A percentile compares a stretch with the other conserved stretches of the same genome.
phyloP scores from a whole-genome alignment of 257 asterid genomes.

The Capsicum chinense region DNA sequence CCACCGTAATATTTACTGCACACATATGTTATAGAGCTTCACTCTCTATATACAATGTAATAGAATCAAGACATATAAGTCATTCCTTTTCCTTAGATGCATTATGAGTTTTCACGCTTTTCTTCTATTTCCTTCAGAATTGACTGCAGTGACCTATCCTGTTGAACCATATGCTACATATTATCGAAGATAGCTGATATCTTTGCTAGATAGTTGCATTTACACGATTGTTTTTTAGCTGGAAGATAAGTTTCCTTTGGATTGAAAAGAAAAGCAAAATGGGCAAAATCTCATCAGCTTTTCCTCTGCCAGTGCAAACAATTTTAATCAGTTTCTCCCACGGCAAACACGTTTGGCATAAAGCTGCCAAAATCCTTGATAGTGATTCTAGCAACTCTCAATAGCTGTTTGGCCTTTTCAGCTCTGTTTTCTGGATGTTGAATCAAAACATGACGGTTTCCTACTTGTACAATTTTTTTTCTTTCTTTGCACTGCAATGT shows the following conservation, averaged over 20 bases:
- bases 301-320: neutral
- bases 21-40: neutral
- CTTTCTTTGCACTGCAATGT: neutral
- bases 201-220: neutral
- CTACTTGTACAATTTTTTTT: neutral
- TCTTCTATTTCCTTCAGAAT: neutral
- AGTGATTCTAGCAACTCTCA: neutral
- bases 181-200: neutral
- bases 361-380: neutral
- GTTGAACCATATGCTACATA: neutral
- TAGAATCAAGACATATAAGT: neutral
- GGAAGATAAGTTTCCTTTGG: neutral
- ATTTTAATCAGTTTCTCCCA: neutral
- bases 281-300: neutral
- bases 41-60: neutral
- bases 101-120: neutral
- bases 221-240: constrained; percentile 2
- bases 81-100: neutral
- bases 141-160: constrained; percentile 10
- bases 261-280: neutral
- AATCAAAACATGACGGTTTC: neutral
- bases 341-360: neutral
- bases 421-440: neutral
- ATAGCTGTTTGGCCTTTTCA: neutral
- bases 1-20: neutral